phyloP scores from a whole-genome alignment of 2,329 filamentous ascomycete genomes.

The Penicillium sp. region DNA sequence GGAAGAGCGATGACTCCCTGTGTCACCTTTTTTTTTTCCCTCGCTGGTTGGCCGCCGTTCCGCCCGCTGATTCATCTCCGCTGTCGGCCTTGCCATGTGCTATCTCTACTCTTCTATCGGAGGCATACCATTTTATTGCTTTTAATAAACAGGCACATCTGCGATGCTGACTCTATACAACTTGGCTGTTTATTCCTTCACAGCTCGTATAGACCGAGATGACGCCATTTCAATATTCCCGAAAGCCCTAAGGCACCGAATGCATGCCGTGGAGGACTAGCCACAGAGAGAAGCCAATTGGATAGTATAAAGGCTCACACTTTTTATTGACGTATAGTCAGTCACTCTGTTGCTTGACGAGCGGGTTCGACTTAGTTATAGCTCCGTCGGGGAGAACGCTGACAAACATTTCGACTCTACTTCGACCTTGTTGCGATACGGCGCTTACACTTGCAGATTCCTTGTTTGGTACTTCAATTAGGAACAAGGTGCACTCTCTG shows the following conservation, averaged over 20 bases:
- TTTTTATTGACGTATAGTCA: too few relatives aligned
- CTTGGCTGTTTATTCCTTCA: neutral
- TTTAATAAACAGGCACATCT: neutral
- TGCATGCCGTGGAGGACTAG: constrained; percentile 35
- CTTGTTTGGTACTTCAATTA: neutral
- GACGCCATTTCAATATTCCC: constrained; percentile 39
- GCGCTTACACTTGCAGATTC: neutral
- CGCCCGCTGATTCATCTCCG: constrained; percentile 21
- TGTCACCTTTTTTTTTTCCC: constrained; percentile 17
- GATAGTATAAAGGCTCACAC: too few relatives aligned
- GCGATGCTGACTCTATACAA: neutral
- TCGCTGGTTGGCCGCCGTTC: neutral
- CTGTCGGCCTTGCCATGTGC: neutral
- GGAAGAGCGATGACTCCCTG: constrained; percentile 20
- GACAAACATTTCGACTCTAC: neutral
- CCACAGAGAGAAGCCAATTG: constrained; percentile 14
- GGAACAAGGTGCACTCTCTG: neutral
- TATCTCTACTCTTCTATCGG: neutral
- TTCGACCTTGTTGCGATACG: neutral
- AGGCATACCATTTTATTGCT: neutral
- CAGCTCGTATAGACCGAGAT: constrained; percentile 38
- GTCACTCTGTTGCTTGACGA: too few relatives aligned
- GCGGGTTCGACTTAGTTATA: neutral
- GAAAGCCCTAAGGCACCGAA: constrained; percentile 35
- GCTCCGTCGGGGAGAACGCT: neutral